Evolutionary conservation across 2,329 filamentous ascomycete species (phyloP).

Genomic region (Myriosclerotinia curreyana): DNA sequence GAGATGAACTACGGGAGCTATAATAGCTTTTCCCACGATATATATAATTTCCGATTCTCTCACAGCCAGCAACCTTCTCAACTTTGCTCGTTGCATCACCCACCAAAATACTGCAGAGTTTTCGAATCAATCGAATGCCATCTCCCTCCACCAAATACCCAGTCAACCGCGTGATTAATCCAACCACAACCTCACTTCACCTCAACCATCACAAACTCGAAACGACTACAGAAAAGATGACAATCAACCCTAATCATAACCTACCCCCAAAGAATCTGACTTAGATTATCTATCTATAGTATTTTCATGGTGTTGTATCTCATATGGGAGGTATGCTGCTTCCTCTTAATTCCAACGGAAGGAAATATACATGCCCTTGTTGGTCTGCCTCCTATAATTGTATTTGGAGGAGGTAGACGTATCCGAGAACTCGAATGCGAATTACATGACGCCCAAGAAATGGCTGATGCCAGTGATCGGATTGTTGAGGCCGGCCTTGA

Average conservation of each 20-base stretch:
- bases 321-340: too few species aligned
- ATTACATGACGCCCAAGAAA: too few species aligned
- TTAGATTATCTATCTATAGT: too few species aligned
- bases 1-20: background rate
- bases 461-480: too few species aligned
- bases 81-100: background rate
- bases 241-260: background rate
- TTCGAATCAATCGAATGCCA: background rate
- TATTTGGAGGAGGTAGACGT: too few species aligned
- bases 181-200: background rate
- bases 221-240: background rate
- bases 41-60: background rate
- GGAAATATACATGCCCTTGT: too few species aligned
- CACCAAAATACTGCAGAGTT: too few species aligned
- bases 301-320: too few species aligned
- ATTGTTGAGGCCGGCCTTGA: too few species aligned
- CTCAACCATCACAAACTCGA: background rate
- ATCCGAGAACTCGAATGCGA: too few species aligned
- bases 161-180: background rate
- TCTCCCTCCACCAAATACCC: background rate
- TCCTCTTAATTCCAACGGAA: too few species aligned
- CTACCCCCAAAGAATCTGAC: background rate
- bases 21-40: background rate
- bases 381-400: too few species aligned
- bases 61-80: background rate